These are phyloP conservation scores for Ogataea siamensis DNA, from an alignment of 805 yeast genomes.

Conservation along the genomic window DNA sequence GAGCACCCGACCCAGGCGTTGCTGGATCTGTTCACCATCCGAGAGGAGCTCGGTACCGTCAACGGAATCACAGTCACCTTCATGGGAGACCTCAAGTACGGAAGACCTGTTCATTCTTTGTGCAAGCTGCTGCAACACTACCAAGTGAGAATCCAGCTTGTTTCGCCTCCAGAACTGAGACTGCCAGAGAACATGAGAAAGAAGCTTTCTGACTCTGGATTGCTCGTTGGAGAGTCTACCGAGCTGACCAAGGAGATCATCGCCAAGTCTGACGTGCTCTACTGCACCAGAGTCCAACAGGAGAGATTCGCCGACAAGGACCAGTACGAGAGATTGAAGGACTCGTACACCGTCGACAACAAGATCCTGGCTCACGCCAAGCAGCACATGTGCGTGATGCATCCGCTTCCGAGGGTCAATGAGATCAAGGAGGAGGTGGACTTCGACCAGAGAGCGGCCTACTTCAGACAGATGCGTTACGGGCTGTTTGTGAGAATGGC, in stretches of 20 bases:
- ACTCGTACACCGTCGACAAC: constrained; percentile 89
- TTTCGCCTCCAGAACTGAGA: constrained; percentile 83
- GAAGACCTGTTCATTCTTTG: constrained; percentile 97
- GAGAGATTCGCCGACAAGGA: constrained; percentile 81
- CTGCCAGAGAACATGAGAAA: constrained; percentile 74
- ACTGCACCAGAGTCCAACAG: constrained; percentile 97
- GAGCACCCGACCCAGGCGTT: constrained; percentile 99
- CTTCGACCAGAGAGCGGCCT: constrained; percentile 98
- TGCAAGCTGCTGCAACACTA: constrained; percentile 87
- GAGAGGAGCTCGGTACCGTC: constrained; percentile 98
- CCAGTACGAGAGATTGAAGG: constrained; percentile 86
- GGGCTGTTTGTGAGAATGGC: constrained; percentile 99
- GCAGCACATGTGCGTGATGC: constrained; percentile 98
- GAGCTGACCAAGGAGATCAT: constrained; percentile 81
- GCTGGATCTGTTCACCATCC: constrained; percentile 93
- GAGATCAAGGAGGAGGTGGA: constrained; percentile 98
- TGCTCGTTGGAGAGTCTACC: constrained; percentile 72
- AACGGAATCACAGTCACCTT: constrained; percentile 97
- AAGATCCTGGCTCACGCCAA: constrained; percentile 87
- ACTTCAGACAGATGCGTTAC: constrained; percentile 99
- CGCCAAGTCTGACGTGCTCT: constrained; percentile 88
- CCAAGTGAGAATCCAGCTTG: constrained; percentile 89
- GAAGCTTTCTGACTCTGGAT: constrained; percentile 61
- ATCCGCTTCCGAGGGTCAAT: constrained; percentile 95
- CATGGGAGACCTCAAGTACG: constrained; percentile 98